A percentile compares a stretch with the other conserved stretches of the same genome.
Conservation (phyloP, 306 rosid genomes). For the Luffa acutangula region DNA sequence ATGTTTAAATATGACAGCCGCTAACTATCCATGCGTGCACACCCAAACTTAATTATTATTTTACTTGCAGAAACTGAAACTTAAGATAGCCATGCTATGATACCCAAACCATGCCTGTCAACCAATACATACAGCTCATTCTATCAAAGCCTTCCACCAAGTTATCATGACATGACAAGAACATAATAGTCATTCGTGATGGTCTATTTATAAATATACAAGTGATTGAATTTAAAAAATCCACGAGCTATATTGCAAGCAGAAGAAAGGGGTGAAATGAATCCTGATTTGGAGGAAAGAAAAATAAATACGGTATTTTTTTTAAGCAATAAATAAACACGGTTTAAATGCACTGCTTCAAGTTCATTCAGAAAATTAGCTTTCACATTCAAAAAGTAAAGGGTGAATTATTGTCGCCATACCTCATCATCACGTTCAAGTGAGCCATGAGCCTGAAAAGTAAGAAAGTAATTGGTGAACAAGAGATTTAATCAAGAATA, state of each 20-base stretch:
- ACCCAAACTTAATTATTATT: background rate
- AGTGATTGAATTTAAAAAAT: background rate
- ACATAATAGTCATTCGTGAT: background rate
- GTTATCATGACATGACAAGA: background rate
- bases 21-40: background rate
- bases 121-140: background rate
- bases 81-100: background rate
- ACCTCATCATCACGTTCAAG: conserved; percentile 98
- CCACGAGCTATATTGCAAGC: background rate
- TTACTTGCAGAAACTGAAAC: background rate
- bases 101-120: background rate
- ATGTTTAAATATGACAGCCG: background rate
- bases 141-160: background rate
- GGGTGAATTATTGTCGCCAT: conserved; percentile 1
- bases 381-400: background rate
- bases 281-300: background rate
- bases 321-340: background rate
- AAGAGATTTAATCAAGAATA: background rate
- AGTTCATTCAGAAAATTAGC: background rate
- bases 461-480: conserved; percentile 4
- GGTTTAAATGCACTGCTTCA: background rate
- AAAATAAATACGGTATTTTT: background rate
- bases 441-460: conserved; percentile 83
- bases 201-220: background rate
- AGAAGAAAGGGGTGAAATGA: background rate